phyloP scores from a whole-genome alignment of 805 yeast species.

The Candida tammaniensis region DNA sequence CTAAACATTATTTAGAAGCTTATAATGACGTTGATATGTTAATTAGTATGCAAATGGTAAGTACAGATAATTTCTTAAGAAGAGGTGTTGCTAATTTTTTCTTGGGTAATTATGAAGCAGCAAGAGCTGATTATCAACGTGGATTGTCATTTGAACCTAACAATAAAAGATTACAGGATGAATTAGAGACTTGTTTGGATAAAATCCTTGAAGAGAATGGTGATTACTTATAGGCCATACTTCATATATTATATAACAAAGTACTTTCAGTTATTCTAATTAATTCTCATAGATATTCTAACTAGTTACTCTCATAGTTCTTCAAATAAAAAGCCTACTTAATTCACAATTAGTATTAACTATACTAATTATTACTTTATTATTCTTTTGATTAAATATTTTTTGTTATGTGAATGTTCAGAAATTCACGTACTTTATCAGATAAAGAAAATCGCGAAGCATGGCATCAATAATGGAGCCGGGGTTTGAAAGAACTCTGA shows the following conservation, averaged over 20 bases:
- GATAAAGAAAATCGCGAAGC: too few species aligned
- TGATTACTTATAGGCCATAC: too few species aligned
- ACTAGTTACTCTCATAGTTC: too few species aligned
- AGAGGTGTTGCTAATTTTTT: constrained; percentile 63
- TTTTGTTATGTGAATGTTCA: too few species aligned
- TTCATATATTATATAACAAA: too few species aligned
- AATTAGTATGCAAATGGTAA: constrained; percentile 52
- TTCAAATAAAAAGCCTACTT: background rate
- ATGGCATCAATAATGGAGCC: too few species aligned
- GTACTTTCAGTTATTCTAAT: too few species aligned
- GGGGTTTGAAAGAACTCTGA: too few species aligned
- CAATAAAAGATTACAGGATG: constrained; percentile 48
- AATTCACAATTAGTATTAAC: background rate
- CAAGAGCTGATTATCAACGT: constrained; percentile 67
- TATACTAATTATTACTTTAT: background rate
- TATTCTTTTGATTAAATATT: too few species aligned
- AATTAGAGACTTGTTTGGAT: constrained; percentile 45
- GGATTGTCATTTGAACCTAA: constrained; percentile 63
- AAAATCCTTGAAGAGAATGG: constrained; percentile 59
- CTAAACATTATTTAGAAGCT: constrained; percentile 55
- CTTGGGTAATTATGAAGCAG: constrained; percentile 59
- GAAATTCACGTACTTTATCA: too few species aligned
- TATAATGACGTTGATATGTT: constrained; percentile 68
- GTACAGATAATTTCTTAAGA: constrained; percentile 71
- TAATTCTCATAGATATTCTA: too few species aligned